Percentiles rank a stretch among this genome's conserved stretches.
Evolutionary conservation across 345 rosid genomes (phyloP).

Genomic region (Acer yangbiense): DNA sequence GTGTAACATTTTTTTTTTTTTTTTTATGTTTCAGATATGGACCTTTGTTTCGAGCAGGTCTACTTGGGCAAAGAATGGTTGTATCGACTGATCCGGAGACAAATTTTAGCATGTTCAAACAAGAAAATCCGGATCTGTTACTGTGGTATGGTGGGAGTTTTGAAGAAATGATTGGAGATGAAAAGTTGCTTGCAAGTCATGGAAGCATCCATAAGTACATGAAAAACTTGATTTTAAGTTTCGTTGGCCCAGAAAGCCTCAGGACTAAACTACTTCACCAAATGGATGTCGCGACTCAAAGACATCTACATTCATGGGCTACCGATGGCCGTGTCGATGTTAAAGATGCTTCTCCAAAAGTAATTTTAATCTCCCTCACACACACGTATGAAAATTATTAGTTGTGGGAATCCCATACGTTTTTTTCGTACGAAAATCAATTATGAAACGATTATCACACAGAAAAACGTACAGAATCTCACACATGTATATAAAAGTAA

Average conservation of each 20-base stretch:
- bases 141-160: constrained; percentile 3
- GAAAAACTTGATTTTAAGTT: neutral
- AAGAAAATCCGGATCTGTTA: neutral
- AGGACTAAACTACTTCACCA: neutral
- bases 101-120: neutral
- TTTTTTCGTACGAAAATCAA: too few relatives aligned
- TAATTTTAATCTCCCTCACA: neutral
- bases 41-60: neutral
- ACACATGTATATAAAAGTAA: too few relatives aligned
- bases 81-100: neutral
- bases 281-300: neutral
- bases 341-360: constrained; percentile 33
- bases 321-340: constrained; percentile 5
- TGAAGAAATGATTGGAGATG: constrained; percentile 2
- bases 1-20: neutral
- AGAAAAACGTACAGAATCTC: too few relatives aligned
- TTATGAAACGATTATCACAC: too few relatives aligned
- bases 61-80: neutral
- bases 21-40: neutral
- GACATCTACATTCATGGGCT: constrained; percentile 14
- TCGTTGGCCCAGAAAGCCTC: neutral
- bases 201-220: neutral
- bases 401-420: too few relatives aligned
- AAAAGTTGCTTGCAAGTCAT: neutral
- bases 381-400: too few relatives aligned